Conservation (phyloP, 345 rosid genomes). For the Laguncularia racemosa region DNA sequence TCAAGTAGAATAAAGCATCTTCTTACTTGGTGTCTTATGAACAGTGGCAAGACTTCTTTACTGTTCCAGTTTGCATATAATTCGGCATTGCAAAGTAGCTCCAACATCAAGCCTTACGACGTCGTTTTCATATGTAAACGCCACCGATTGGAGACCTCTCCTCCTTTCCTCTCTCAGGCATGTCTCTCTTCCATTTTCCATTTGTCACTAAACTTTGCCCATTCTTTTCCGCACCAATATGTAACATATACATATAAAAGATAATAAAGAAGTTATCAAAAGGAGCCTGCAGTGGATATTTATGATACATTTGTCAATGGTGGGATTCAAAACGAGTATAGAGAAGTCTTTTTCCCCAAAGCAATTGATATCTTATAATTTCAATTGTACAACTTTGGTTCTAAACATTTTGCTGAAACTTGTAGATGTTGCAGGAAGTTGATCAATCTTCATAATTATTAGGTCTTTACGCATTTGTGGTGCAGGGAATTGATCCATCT, state of each 20-base stretch:
- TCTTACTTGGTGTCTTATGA: no score
- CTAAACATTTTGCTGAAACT: background rate
- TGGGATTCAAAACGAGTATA: no score
- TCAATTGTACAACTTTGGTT: background rate
- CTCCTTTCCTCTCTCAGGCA: slow-evolving; percentile 75
- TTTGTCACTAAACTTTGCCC: background rate
- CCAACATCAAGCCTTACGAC: slow-evolving; percentile 11
- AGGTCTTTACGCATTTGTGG: no score
- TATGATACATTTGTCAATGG: no score
- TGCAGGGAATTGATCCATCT: no score
- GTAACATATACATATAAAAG: no score
- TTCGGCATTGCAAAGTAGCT: slow-evolving; percentile 17
- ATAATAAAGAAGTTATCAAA: no score
- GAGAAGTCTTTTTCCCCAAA: no score
- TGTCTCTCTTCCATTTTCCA: background rate
- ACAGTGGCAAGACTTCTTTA: slow-evolving; percentile 84
- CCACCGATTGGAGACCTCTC: slow-evolving; percentile 45
- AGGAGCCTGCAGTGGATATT: no score
- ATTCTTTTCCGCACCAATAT: background rate
- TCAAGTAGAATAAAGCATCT: no score
- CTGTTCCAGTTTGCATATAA: slow-evolving; percentile 76
- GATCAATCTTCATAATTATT: slow-evolving; percentile 61
- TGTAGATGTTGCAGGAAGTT: slow-evolving; percentile 36
- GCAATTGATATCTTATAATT: no score
- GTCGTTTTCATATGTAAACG: slow-evolving; percentile 76